These are phyloP conservation scores for Combretum micranthum DNA, from an alignment of 345 rosid genomes.

Conservation along the genomic window DNA sequence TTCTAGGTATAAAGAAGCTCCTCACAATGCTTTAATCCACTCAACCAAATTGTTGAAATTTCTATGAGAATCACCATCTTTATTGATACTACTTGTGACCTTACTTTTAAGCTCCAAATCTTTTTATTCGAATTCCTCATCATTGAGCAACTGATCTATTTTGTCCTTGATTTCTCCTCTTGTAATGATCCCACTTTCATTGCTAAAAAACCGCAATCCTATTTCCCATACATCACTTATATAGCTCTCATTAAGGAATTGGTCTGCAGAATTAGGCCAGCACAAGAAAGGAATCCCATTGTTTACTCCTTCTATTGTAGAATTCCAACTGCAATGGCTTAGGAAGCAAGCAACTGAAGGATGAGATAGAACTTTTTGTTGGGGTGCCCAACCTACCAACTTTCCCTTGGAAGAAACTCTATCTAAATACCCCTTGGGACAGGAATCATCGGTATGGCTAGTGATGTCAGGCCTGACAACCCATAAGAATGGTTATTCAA, in stretches of 20 bases:
- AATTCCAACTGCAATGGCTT: slow-evolving; percentile 37
- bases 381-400: too few relatives aligned
- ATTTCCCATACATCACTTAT: slow-evolving; percentile 23
- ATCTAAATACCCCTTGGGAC: slow-evolving; percentile 10
- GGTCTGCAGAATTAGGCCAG: slow-evolving; percentile 31
- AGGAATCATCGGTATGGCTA: neutral
- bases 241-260: slow-evolving; percentile 23
- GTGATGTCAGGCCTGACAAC: too few relatives aligned
- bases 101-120: slow-evolving; percentile 7
- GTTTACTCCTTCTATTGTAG: too few relatives aligned
- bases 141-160: slow-evolving; percentile 7
- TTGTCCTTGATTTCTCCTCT: slow-evolving; percentile 18
- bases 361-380: slow-evolving; percentile 15
- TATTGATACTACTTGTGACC: neutral
- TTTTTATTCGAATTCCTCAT: neutral
- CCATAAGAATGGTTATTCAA: slow-evolving; percentile 1
- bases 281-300: slow-evolving; percentile 28
- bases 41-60: slow-evolving; percentile 3
- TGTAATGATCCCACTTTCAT: slow-evolving; percentile 16
- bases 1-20: neutral
- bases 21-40: too few relatives aligned
- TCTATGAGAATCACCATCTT: neutral
- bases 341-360: slow-evolving; percentile 19
- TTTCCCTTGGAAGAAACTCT: slow-evolving; percentile 9
- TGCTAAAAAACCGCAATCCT: slow-evolving; percentile 15